Conservation (phyloP, 2,329 filamentous ascomycete species). For the Arachnomyces sp. region DNA sequence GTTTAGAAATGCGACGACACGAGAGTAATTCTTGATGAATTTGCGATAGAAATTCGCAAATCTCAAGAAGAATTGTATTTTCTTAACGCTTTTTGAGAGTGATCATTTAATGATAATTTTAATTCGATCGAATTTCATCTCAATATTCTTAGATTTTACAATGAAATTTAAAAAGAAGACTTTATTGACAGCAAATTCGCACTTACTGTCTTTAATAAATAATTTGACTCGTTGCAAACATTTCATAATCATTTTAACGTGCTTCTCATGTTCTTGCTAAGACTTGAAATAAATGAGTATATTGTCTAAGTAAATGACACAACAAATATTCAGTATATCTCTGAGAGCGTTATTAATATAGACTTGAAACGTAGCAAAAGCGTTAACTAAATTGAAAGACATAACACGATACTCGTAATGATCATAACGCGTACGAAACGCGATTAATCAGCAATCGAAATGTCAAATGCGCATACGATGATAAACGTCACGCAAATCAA, state of each 20-base stretch:
- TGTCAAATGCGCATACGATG: too few relatives aligned
- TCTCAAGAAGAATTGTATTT: too few relatives aligned
- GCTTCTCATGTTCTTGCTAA: constrained; percentile 1
- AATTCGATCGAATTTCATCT: constrained; percentile 14
- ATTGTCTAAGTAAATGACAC: not conserved
- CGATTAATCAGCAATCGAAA: too few relatives aligned
- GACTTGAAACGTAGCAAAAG: not conserved
- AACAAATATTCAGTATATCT: too few relatives aligned
- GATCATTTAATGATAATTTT: constrained; percentile 16
- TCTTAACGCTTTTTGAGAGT: constrained; percentile 12
- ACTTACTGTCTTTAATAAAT: constrained; percentile 9
- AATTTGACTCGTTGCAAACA: constrained; percentile 3
- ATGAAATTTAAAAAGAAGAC: constrained; percentile 14
- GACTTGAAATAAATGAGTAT: constrained; percentile 5
- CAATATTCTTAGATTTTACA: constrained; percentile 8
- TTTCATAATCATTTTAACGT: constrained; percentile 7
- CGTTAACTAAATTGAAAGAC: constrained; percentile 1
- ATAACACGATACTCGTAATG: constrained; percentile 2
- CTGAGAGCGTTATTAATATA: too few relatives aligned
- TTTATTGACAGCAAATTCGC: constrained; percentile 7
- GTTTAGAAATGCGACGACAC: constrained; percentile 12
- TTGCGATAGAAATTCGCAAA: constrained; percentile 28
- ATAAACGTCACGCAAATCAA: too few relatives aligned
- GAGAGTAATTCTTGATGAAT: constrained; percentile 21
- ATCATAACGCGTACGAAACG: too few relatives aligned